Conservation (phyloP, 2,329 filamentous ascomycete species). For the Botrytis elliptica region DNA sequence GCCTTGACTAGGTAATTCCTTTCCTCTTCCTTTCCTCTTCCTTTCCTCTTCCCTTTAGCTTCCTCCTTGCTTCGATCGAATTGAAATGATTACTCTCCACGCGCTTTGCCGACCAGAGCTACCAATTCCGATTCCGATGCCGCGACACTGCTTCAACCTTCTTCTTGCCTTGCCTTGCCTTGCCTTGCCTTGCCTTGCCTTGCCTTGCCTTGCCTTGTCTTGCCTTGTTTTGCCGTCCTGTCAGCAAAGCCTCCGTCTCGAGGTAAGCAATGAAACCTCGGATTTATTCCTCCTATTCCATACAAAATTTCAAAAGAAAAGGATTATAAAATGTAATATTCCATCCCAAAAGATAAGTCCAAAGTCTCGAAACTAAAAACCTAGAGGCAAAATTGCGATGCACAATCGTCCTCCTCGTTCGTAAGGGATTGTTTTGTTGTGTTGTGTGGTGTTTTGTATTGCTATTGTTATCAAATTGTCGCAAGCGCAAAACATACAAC, state of each 20-base stretch:
- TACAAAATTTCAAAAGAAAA: not conserved
- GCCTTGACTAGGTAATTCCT: constrained; percentile 7
- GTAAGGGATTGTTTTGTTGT: not conserved
- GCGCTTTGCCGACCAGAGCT: not conserved
- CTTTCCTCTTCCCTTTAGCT: not conserved
- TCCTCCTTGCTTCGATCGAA: constrained; percentile 2
- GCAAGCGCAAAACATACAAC: constrained; percentile 4
- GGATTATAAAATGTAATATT: not conserved
- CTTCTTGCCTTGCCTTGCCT: not conserved
- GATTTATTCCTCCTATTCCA: not conserved
- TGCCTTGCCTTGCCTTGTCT: not conserved
- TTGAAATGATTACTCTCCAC: not conserved
- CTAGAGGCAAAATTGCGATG: no score
- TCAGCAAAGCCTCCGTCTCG: constrained; percentile 8
- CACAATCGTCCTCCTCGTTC: not conserved
- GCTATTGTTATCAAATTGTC: not conserved
- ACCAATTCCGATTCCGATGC: constrained; percentile 1
- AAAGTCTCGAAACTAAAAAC: not conserved
- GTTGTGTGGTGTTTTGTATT: not conserved
- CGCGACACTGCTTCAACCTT: not conserved
- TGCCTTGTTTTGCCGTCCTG: not conserved
- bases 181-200: not conserved
- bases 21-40: not conserved
- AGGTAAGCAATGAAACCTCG: constrained; percentile 6
- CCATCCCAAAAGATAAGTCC: not conserved